Percentiles rank a stretch among this genome's conserved stretches.
These are phyloP conservation scores for Gaeumannomyces sp. DNA, from an alignment of 2,329 filamentous ascomycete species.

Conservation along the genomic window DNA sequence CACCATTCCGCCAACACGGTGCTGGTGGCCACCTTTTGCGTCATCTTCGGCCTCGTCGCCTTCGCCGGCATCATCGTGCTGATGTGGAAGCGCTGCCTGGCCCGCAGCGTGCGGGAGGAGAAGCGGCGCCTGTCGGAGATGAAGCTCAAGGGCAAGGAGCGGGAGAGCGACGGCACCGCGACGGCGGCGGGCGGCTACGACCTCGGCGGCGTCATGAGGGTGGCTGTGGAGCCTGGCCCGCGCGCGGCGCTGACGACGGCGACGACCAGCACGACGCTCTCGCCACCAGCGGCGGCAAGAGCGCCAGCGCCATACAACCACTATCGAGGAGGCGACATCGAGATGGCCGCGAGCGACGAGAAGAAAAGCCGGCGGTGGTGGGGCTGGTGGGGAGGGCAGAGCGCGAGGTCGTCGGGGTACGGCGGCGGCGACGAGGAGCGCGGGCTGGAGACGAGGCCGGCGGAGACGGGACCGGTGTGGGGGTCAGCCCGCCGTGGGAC, in stretches of 20 bases:
- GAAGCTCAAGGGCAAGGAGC: not conserved
- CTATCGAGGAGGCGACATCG: not conserved
- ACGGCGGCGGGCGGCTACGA: not conserved
- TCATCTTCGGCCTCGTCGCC: constrained; percentile 1
- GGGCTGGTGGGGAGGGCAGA: not conserved
- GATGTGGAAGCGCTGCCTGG: constrained; percentile 5
- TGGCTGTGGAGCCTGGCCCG: not conserved
- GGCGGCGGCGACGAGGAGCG: not conserved
- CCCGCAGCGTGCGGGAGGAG: not conserved
- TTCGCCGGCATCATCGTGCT: not conserved
- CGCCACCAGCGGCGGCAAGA: not conserved
- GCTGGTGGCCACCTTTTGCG: constrained; percentile 8
- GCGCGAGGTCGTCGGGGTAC: not conserved
- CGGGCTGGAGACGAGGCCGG: not conserved
- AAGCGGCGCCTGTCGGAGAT: constrained; percentile 1
- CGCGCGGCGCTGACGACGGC: not conserved
- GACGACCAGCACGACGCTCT: not conserved
- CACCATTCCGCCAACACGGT: constrained; percentile 6
- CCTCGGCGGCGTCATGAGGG: not conserved
- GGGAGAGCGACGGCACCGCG: not conserved
- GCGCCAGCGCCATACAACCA: not conserved
- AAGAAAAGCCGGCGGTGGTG: not conserved
- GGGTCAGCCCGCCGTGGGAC: constrained; percentile 1
- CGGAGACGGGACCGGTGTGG: not conserved
- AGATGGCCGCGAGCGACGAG: not conserved